Evolutionary conservation across 495 filamentous ascomycete species (phyloP).

Genomic region (Cercophora samala): DNA sequence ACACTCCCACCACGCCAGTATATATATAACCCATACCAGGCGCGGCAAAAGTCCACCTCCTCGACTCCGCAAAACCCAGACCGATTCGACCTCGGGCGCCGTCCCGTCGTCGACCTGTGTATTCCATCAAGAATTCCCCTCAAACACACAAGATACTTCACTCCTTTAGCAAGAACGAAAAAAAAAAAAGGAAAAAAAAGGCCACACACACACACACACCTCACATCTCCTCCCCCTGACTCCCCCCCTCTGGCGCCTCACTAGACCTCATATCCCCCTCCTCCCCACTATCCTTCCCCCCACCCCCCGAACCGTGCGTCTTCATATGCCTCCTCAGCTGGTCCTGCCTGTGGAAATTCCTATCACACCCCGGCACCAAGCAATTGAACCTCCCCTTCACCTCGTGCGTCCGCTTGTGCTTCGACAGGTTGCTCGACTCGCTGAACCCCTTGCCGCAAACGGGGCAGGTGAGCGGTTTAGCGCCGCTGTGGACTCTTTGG

Average conservation of each 20-base stretch:
- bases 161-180: no score
- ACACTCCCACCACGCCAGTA: no score
- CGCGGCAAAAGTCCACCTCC: no score
- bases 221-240: neutral
- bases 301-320: conserved; percentile 34
- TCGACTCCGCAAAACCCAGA: no score
- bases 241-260: neutral
- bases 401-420: conserved; percentile 51
- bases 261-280: conserved; percentile 13
- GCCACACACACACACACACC: no score
- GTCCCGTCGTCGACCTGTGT: no score
- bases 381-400: conserved; percentile 50
- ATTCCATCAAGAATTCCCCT: no score
- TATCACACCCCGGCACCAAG: conserved; percentile 44
- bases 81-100: no score
- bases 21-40: no score
- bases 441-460: conserved; percentile 50
- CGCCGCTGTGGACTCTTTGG: conserved; percentile 52
- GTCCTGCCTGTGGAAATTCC: conserved; percentile 55
- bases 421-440: conserved; percentile 52
- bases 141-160: no score
- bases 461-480: conserved; percentile 47
- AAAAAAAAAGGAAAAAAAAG: neutral
- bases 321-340: conserved; percentile 49
- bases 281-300: conserved; percentile 10